These are phyloP conservation scores for Rhynchospora pubera DNA, from an alignment of 176 grass and related monocot species.

Conservation along the genomic window DNA sequence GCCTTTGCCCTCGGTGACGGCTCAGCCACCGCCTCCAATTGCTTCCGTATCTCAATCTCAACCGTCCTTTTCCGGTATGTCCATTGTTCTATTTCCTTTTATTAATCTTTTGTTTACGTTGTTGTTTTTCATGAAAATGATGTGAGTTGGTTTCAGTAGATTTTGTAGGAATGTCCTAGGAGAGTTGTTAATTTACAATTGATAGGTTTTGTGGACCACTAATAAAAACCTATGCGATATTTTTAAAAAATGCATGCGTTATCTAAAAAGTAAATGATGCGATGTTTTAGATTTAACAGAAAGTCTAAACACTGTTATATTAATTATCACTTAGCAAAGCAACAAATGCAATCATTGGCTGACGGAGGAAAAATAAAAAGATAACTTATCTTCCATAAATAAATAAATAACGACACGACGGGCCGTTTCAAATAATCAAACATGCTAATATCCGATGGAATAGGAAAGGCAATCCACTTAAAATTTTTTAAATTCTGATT, in stretches of 20 bases:
- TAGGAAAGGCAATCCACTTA: neutral
- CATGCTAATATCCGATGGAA: neutral
- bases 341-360: constrained; percentile 22
- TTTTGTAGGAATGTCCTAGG: neutral
- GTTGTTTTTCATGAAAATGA: neutral
- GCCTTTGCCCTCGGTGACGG: constrained; percentile 9
- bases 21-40: constrained; percentile 9
- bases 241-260: neutral
- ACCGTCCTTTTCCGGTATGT: constrained; percentile 90
- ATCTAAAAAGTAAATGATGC: neutral
- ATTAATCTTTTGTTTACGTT: constrained; percentile 21
- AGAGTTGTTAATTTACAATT: constrained; percentile 8
- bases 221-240: neutral
- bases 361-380: neutral
- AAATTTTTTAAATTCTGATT: neutral
- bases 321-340: neutral
- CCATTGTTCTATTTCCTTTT: constrained; percentile 26
- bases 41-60: constrained; percentile 29
- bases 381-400: neutral
- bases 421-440: neutral
- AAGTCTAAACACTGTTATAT: neutral
- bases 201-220: neutral
- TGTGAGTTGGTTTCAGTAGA: neutral
- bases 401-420: neutral
- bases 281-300: constrained; percentile 19